Base-by-base conservation (phyloP, 2,329 filamentous ascomycete species). In the Aspergillus flavus region DNA sequence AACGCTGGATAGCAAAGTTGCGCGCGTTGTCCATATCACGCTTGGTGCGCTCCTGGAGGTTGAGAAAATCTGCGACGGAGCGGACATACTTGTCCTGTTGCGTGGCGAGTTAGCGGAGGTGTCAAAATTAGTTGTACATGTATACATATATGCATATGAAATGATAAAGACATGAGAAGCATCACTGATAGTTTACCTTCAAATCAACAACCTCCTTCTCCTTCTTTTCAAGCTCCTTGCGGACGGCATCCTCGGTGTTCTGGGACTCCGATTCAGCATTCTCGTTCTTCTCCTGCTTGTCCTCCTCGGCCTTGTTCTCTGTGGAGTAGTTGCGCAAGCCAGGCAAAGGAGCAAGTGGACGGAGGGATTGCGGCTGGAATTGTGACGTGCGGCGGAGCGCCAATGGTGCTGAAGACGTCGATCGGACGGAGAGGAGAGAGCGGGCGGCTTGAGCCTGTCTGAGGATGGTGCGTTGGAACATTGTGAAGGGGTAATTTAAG, bases 11-110 rank as follows among this genome's bases (percentile, higher is more conserved):
- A 74, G 94, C 95, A 73, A 97, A 99, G 81, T 96, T 92, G 72
- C 90, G 90, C 23, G 94, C 92, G 23, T 87, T 82, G 80, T 95
- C 92, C 78, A 96, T 90, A 71, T 99, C 95, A 75, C 95, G 93
- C 78, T 90, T 87, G 50, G 93, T 96, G 75, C 95, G 92, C 75
- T 97, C 93, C 83, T 98, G 94, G 58, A 99, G 91, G 83, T 98
- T 99, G 78, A 93, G 93, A 87, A 96, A 98, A 74, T 99, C 95
- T 81, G 95, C 95, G 68, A 98, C 89, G 61, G 91, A 91, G 77
- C 95, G 94, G 67, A 97, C 87, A 81, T 93, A 96, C 84, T 93
- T 95, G 82, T 98, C 95, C 95, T 98, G 56, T 61, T 57, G 14
- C 54, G 36, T 50, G 12, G 28, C 11, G 21, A 30, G n/a, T 61